Evolutionary conservation across 495 filamentous ascomycete genomes (phyloP).

Genomic region (Chlorociboria aeruginascens): DNA sequence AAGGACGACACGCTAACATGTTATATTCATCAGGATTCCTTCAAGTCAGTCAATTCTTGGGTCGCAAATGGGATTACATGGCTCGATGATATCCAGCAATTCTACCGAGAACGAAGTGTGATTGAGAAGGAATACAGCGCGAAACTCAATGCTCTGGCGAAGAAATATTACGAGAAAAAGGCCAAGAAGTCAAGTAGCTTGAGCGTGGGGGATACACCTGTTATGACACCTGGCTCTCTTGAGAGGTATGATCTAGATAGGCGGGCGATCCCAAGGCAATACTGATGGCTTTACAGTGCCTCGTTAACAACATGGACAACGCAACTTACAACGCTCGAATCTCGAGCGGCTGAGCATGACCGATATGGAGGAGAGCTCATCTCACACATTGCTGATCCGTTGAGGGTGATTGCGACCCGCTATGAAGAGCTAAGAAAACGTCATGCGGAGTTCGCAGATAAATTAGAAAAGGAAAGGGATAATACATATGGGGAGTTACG

Average conservation of each 20-base stretch:
- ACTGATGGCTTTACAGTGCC: constrained; percentile 38
- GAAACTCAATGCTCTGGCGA: constrained; percentile 75
- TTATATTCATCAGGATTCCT: constrained; percentile 51
- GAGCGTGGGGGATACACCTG: constrained; percentile 88
- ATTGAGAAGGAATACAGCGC: constrained; percentile 95
- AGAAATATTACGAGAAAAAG: constrained; percentile 96
- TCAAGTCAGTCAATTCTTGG: constrained; percentile 90
- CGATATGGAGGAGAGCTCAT: constrained; percentile 65
- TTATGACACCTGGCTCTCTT: constrained; percentile 86
- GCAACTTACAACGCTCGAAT: constrained; percentile 79
- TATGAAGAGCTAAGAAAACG: constrained; percentile 92
- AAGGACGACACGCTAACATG: not conserved
- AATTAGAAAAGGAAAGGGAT: constrained; percentile 83
- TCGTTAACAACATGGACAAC: constrained; percentile 95
- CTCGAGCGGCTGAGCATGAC: constrained; percentile 83
- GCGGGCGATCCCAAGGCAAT: not conserved
- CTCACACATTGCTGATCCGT: constrained; percentile 66
- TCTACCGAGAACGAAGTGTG: constrained; percentile 84
- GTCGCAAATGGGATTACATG: constrained; percentile 78
- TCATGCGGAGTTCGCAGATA: constrained; percentile 77
- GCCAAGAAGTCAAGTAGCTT: constrained; percentile 75
- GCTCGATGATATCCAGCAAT: constrained; percentile 94
- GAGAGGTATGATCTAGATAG: constrained; percentile 47
- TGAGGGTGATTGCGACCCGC: constrained; percentile 55
- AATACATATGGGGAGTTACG: constrained; percentile 69